Conservation (phyloP, 306 rosid genomes). For the Rosa multiflora region DNA sequence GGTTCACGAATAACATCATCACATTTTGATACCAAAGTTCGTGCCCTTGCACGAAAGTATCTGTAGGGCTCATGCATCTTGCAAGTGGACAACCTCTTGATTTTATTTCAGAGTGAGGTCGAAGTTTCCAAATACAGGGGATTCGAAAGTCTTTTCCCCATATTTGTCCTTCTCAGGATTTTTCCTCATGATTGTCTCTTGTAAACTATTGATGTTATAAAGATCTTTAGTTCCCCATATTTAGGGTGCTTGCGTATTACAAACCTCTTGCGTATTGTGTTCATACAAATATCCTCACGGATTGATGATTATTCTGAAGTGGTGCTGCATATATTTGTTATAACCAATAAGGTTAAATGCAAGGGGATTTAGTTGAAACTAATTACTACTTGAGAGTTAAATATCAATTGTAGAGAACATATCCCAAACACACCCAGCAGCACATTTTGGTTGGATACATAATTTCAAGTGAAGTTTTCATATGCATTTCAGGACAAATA, state of each 20-base stretch:
- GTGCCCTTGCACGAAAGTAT: slow-evolving; percentile 89
- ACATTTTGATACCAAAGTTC: slow-evolving; percentile 92
- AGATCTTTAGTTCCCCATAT: background rate
- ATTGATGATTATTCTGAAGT: background rate
- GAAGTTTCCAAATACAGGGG: background rate
- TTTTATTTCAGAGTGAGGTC: background rate
- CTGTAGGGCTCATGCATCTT: slow-evolving; percentile 40
- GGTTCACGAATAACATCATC: slow-evolving; percentile 94
- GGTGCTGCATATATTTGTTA: background rate
- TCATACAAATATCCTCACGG: background rate
- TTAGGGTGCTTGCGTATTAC: background rate
- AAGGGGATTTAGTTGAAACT: too few species aligned
- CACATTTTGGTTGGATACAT: too few species aligned
- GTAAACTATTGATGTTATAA: background rate
- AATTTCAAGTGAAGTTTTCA: background rate
- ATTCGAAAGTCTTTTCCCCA: background rate
- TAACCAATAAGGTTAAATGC: background rate
- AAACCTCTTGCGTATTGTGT: background rate
- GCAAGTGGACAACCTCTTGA: slow-evolving; percentile 7
- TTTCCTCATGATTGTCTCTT: background rate
- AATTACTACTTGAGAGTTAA: too few species aligned
- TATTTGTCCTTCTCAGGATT: background rate
- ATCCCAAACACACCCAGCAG: too few species aligned
- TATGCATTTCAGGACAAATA: background rate
- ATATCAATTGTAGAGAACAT: too few species aligned